phyloP scores from a whole-genome alignment of 441 rosid genomes.

The Hura crepitans region DNA sequence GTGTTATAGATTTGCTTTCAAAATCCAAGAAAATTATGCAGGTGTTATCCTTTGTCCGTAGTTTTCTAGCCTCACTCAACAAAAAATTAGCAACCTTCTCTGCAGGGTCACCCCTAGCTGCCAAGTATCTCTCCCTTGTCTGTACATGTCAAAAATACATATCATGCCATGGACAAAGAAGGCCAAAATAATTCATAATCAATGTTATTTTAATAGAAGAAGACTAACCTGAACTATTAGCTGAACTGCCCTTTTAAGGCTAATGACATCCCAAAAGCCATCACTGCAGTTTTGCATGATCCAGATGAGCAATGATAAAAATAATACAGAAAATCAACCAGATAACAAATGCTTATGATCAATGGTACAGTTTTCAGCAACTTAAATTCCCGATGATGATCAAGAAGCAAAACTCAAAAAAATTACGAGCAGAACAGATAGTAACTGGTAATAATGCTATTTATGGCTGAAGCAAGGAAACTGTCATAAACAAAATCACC shows the following conservation, averaged over 20 bases:
- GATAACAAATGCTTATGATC: background rate
- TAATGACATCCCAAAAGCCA: constrained; percentile 92
- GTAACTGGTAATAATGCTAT: background rate
- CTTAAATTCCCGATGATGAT: background rate
- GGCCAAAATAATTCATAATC: background rate
- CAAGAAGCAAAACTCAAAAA: background rate
- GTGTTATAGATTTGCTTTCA: constrained; percentile 70
- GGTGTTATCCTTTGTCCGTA: constrained; percentile 94
- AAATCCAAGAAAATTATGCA: constrained; percentile 84
- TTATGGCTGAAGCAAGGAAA: constrained; percentile 2
- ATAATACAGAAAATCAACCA: background rate
- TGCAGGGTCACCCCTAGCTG: constrained; percentile 42
- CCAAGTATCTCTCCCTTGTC: constrained; percentile 46
- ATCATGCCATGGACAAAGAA: background rate
- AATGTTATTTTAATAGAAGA: background rate
- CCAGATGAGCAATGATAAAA: constrained; percentile 10
- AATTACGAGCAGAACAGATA: constrained; percentile 1
- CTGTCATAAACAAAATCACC: constrained; percentile 48
- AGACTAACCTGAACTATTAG: constrained; percentile 61
- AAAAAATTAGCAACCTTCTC: constrained; percentile 74
- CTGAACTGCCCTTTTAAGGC: constrained; percentile 68
- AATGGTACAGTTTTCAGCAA: background rate
- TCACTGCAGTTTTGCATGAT: constrained; percentile 50
- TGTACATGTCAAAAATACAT: constrained; percentile 26
- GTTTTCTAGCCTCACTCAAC: constrained; percentile 76